Conservation (phyloP, 1,139 yeast species). For the Pichia sp. region DNA sequence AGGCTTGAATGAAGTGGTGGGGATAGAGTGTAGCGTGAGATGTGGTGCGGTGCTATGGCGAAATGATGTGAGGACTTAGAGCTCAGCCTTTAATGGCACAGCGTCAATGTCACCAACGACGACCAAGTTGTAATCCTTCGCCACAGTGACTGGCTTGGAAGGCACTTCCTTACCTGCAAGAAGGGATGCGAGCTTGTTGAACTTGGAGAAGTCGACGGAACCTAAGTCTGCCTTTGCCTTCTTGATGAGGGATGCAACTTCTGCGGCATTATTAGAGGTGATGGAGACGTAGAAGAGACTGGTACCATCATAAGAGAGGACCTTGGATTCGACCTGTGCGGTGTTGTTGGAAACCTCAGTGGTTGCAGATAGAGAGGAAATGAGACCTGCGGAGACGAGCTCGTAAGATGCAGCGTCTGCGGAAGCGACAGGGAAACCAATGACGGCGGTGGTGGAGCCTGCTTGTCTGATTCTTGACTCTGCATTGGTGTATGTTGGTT, state of each 20-base stretch:
- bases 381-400: conserved; percentile 67
- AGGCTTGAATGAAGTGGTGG: no score
- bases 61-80: conserved; percentile 34
- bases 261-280: conserved; percentile 47
- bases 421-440: conserved; percentile 74
- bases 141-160: conserved; percentile 42
- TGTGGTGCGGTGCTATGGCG: no score
- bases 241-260: conserved; percentile 55
- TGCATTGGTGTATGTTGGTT: conserved; percentile 49
- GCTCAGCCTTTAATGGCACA: conserved; percentile 87
- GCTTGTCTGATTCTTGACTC: conserved; percentile 65
- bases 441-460: conserved; percentile 65
- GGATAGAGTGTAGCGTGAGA: no score
- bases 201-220: conserved; percentile 30
- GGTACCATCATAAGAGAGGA: conserved; percentile 69
- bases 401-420: conserved; percentile 57
- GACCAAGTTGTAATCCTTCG: conserved; percentile 63
- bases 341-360: no score
- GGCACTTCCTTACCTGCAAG: conserved; percentile 41
- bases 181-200: conserved; percentile 25
- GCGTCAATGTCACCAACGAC: conserved; percentile 87
- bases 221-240: conserved; percentile 39
- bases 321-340: conserved; percentile 39
- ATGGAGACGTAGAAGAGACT: conserved; percentile 74
- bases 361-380: conserved; percentile 37